Evolutionary conservation across 352 stramenopile genomes (phyloP).

Genomic region (Phytopythium helicoides): DNA sequence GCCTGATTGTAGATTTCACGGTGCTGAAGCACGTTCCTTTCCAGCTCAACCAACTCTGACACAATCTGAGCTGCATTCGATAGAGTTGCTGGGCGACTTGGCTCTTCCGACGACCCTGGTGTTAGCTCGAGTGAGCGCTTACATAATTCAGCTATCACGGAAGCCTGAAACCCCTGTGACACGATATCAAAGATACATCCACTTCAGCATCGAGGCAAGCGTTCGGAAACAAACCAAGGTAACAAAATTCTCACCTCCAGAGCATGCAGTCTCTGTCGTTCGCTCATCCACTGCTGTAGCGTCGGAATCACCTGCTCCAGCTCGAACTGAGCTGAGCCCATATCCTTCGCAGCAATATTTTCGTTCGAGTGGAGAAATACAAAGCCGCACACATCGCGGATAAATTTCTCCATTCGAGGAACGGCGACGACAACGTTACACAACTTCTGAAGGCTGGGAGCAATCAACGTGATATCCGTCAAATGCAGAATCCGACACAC

Average conservation of each 20-base stretch:
- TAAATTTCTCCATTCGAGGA: slow-evolving; percentile 84
- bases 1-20: slow-evolving; percentile 78
- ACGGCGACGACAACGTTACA: slow-evolving; percentile 78
- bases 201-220: no score
- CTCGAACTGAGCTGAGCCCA: slow-evolving; percentile 30
- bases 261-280: slow-evolving; percentile 52
- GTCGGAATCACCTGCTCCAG: slow-evolving; percentile 73
- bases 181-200: neutral
- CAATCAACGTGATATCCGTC: slow-evolving; percentile 81
- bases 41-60: slow-evolving; percentile 77
- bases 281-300: slow-evolving; percentile 62
- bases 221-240: no score
- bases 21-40: slow-evolving; percentile 79
- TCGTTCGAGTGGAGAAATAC: slow-evolving; percentile 52
- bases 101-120: neutral
- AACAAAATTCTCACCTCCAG: slow-evolving; percentile 34
- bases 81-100: slow-evolving; percentile 33
- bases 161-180: slow-evolving; percentile 46
- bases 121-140: slow-evolving; percentile 50
- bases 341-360: slow-evolving; percentile 18
- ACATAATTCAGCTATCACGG: slow-evolving; percentile 56
- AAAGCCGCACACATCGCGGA: slow-evolving; percentile 80
- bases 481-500: slow-evolving; percentile 79
- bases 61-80: slow-evolving; percentile 69
- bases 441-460: slow-evolving; percentile 75